These are phyloP conservation scores for Pilasporangium apinafurcum DNA, from an alignment of 352 stramenopile species.

Conservation along the genomic window DNA sequence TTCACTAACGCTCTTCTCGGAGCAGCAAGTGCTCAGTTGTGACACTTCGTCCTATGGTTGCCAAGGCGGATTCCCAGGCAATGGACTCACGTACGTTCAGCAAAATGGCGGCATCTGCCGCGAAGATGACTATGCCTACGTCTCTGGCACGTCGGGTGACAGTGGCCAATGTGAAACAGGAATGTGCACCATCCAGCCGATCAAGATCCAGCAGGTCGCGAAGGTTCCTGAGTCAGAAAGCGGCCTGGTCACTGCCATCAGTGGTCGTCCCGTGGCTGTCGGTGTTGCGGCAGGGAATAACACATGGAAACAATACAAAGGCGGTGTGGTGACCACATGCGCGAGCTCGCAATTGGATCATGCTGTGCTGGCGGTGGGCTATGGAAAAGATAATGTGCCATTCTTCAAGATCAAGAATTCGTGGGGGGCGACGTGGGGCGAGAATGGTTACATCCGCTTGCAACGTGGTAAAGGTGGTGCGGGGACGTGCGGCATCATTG, in stretches of 20 bases:
- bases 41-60: slow-evolving; percentile 81
- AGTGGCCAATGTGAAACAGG: slow-evolving; percentile 17
- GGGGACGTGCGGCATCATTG: slow-evolving; percentile 50
- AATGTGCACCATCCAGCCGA: slow-evolving; percentile 21
- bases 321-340: slow-evolving; percentile 83
- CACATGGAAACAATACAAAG: slow-evolving; percentile 97
- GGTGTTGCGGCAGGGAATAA: slow-evolving; percentile 93
- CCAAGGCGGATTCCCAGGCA: slow-evolving; percentile 82
- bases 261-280: slow-evolving; percentile 90
- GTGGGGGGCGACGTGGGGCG: slow-evolving; percentile 92
- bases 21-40: slow-evolving; percentile 93
- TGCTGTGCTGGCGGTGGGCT: slow-evolving; percentile 96
- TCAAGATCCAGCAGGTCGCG: slow-evolving; percentile 43
- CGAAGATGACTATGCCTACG: slow-evolving; percentile 80
- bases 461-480: slow-evolving; percentile 63
- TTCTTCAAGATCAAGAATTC: slow-evolving; percentile 98
- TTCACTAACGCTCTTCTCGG: slow-evolving; percentile 78
- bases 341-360: slow-evolving; percentile 93
- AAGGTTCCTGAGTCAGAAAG: slow-evolving; percentile 65
- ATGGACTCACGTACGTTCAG: slow-evolving; percentile 89
- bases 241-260: slow-evolving; percentile 82
- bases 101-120: slow-evolving; percentile 67
- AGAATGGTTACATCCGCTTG: slow-evolving; percentile 92
- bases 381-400: slow-evolving; percentile 43
- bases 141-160: slow-evolving; percentile 29